Evolutionary conservation across 1,139 yeast genomes (phyloP), one percentile per base, ranked within the genome.

Genomic region (Lodderomyces oxycetoniae): DNA sequence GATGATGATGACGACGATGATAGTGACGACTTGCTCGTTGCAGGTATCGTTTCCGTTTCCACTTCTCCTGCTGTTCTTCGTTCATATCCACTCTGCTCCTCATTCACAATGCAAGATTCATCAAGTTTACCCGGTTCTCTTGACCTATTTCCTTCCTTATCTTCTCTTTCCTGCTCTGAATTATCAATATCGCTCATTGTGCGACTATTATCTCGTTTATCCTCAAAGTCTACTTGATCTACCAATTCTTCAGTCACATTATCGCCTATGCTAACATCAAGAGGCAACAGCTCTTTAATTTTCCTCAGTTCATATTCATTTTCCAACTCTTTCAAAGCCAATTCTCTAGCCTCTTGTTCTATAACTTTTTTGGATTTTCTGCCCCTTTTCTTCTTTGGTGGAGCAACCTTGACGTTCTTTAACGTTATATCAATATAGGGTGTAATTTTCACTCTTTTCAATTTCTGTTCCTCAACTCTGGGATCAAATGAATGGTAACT

Each of bases 401-500:
- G 28, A 13, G 36, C 33, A 11, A 37, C 41, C 4, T 33, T 36
- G 4, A 39, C 36, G 33, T 49, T 47, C 39, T 53, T 55, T 34
- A 67, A 48, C 9, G 62, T 52, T 4, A 68, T 61, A 36, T 66
- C 71, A 16, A 58, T 47, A 43, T 68, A 68, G 1, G 72, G 67
- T 4, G 45, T 49, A 27, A 68, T 59, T 4, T 50, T 39, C 3
- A 68, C 46, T 13, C 44, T 48, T 2, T 48, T 39, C 30, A 57
- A 52, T 39, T 67, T 67, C 16, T 48, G 50, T 9, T 49, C 47
- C 9, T 53, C 53, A 3, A 55, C 46, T 12, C 52, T 49, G 4
- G 61, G 54, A 31, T 62, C 57, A 31, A 63, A 54, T 6, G 67
- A 53, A 43, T 68, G 74, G 45, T 63, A 67, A 3, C 72, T 65